Percentiles rank a stretch among this genome's conserved stretches.
Evolutionary conservation across 2,329 filamentous ascomycete species (phyloP).

Genomic region (Botrytis elliptica): DNA sequence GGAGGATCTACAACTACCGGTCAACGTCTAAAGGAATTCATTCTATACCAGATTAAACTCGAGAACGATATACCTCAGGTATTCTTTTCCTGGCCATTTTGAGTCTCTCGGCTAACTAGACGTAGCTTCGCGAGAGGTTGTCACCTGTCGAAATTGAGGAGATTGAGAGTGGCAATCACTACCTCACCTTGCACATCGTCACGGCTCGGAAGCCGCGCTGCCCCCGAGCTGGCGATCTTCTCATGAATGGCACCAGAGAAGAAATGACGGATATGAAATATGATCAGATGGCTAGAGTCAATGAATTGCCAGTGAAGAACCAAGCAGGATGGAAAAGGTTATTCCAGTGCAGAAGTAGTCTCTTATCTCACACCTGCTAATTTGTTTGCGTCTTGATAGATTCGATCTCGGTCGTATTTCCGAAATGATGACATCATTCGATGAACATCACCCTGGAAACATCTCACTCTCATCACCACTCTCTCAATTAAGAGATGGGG

Average conservation of each 20-base stretch:
- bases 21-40: constrained; percentile 16
- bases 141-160: constrained; percentile 19
- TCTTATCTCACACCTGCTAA: neutral
- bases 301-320: constrained; percentile 11
- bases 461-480: neutral
- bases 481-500: neutral
- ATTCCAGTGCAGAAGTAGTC: neutral
- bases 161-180: constrained; percentile 31
- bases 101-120: constrained; percentile 3
- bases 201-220: constrained; percentile 35
- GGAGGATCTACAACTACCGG: constrained; percentile 17
- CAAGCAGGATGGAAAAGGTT: constrained; percentile 21
- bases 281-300: constrained; percentile 31
- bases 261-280: constrained; percentile 36
- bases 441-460: constrained; percentile 15
- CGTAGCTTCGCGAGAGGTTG: constrained; percentile 29
- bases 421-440: constrained; percentile 15
- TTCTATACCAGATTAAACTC: constrained; percentile 18
- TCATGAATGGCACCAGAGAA: constrained; percentile 32
- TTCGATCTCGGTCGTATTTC: constrained; percentile 8
- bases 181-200: constrained; percentile 37
- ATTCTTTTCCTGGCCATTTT: neutral
- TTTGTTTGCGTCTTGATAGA: constrained; percentile 3
- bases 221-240: constrained; percentile 34
- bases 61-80: constrained; percentile 25